A percentile compares a stretch with the other conserved stretches of the same genome.
Conservation (phyloP, 345 rosid genomes). For the Eucalyptus pauciflora region DNA sequence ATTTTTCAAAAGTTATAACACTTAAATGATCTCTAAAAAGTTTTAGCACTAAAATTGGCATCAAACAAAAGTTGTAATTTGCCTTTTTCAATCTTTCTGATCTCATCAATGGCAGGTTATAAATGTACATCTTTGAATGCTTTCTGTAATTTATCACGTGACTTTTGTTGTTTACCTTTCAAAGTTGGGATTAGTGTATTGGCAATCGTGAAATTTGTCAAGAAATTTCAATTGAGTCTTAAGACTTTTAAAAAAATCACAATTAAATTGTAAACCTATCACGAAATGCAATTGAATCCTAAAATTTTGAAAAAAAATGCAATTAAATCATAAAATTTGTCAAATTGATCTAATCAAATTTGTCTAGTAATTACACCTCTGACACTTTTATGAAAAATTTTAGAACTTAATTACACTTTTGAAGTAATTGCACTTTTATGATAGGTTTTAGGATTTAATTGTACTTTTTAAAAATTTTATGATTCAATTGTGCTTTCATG, state of each 20-base stretch:
- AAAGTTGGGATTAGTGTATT: not conserved
- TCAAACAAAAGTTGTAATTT: not conserved
- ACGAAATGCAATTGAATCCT: too few species aligned
- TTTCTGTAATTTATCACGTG: not conserved
- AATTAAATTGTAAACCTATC: too few species aligned
- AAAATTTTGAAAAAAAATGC: too few species aligned
- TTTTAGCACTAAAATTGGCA: not conserved
- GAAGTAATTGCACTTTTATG: too few species aligned
- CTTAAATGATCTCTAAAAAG: not conserved
- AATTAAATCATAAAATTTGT: too few species aligned
- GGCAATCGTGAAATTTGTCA: not conserved
- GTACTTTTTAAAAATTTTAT: too few species aligned
- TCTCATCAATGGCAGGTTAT: not conserved
- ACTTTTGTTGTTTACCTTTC: not conserved
- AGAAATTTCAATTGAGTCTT: not conserved
- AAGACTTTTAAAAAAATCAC: too few species aligned
- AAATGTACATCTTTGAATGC: not conserved
- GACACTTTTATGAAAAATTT: too few species aligned
- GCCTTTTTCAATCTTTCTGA: not conserved
- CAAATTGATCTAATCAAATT: not conserved
- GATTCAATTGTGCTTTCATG: not conserved
- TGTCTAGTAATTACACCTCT: fast-evolving
- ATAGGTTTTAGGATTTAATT: not conserved
- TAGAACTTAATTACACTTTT: too few species aligned
- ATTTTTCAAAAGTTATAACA: not conserved